Base-by-base conservation (phyloP, 805 yeast species). In the Ogataea neopini region DNA sequence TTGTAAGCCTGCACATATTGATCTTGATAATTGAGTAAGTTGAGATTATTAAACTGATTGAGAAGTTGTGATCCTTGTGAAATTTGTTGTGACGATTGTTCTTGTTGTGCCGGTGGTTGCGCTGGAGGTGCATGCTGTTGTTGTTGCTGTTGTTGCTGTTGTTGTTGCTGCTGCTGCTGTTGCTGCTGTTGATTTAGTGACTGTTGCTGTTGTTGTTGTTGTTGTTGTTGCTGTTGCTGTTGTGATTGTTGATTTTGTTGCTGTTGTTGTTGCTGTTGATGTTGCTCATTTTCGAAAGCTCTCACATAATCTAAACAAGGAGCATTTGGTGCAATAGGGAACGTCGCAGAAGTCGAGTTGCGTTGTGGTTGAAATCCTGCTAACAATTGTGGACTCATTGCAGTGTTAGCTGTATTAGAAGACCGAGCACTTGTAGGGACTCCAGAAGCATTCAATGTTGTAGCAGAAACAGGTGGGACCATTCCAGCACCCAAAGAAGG, bases 1-100 rank as follows among this genome's bases (percentile, higher is more conserved):
- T 56, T 55, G 38, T 56, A 51, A 2, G 59, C 60, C 25, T 56
- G 59, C n/a, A 54, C 32, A 20, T 58, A 52, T 28, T 60, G 65
- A 13, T 62, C 64, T 32, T 61, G 60, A 32, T 49, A 54, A 39
- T 49, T 53, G 13, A 41, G 28, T 17, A 54, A 30, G n/a, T 48
- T 48, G 34, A 53, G 30, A 37, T 34, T 49, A 28, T 45, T 52
- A 28, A 57, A 53, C 26, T 55, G 57, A 33, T 48, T 46, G 18
- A 51, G 20, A 3, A 53, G 33, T 17, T 43, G 46, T 5, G 49
- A 38, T 11, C 36, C 37, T n/a, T 34, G 45, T 19, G 44, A 29
- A 28, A 6, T 30, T 18, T 40, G 47, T 6, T 40, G 52, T 28
- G 38, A 43, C 3, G 44, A 19, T 30, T 46, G 50, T 28, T 47